Percentiles rank a stretch among this genome's conserved stretches.
These are phyloP conservation scores for Acanthamoeba culbertsoni DNA, from an alignment of 208 protist genomes.

Conservation along the genomic window DNA sequence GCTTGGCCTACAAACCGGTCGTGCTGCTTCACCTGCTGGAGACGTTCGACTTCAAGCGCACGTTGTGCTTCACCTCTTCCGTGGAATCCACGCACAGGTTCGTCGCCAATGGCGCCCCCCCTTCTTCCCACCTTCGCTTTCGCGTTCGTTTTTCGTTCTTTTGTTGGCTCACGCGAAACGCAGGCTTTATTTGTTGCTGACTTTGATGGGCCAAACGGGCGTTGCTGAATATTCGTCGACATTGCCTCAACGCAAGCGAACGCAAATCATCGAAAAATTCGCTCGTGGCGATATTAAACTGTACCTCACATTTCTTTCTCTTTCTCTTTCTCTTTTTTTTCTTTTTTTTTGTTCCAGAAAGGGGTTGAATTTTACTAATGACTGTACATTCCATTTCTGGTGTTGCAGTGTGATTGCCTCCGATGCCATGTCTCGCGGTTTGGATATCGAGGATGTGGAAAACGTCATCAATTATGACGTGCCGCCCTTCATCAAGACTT, in stretches of 20 bases:
- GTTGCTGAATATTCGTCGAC: slow-evolving; percentile 70
- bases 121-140: background rate
- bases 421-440: slow-evolving; percentile 82
- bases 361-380: no score
- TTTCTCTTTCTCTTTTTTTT: background rate
- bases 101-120: background rate
- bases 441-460: slow-evolving; percentile 77
- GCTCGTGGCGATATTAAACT: slow-evolving; percentile 8
- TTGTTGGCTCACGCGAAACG: background rate
- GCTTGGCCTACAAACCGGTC: slow-evolving; percentile 65
- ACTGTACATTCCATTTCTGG: background rate
- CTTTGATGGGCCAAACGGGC: slow-evolving; percentile 56
- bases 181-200: slow-evolving; percentile 68
- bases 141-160: background rate
- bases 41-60: slow-evolving; percentile 17
- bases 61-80: slow-evolving; percentile 77
- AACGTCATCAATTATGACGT: slow-evolving; percentile 82
- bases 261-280: slow-evolving; percentile 53
- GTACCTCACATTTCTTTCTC: background rate
- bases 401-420: slow-evolving; percentile 73
- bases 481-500: slow-evolving; percentile 74
- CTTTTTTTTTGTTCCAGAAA: background rate
- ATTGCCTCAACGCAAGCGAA: background rate
- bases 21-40: slow-evolving; percentile 37
- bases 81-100: slow-evolving; percentile 71